Percentiles rank a stretch among this genome's conserved stretches.
Conservation (phyloP, 164 flowering plant genomes). For the Vitis riparia region DNA sequence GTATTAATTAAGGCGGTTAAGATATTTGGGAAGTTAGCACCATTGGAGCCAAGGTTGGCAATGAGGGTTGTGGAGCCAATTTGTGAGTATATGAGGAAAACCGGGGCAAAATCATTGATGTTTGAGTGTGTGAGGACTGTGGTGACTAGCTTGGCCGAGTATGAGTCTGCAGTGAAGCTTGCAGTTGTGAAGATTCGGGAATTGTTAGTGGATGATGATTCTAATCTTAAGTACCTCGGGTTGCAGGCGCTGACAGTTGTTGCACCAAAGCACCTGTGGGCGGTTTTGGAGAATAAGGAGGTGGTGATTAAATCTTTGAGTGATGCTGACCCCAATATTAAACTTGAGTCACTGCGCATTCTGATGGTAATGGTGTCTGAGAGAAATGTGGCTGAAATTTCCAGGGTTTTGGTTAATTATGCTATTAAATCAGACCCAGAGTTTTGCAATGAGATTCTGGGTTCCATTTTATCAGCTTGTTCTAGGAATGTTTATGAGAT, state of each 20-base stretch:
- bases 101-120: slow-evolving; percentile 77
- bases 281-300: slow-evolving; percentile 90
- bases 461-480: slow-evolving; percentile 67
- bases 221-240: slow-evolving; percentile 88
- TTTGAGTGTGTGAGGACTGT: slow-evolving; percentile 86
- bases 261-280: slow-evolving; percentile 65
- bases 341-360: slow-evolving; percentile 63
- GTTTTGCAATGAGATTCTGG: slow-evolving; percentile 82
- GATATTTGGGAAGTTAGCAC: slow-evolving; percentile 67
- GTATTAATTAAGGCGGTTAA: slow-evolving; percentile 88
- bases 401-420: slow-evolving; percentile 65
- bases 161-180: slow-evolving; percentile 67
- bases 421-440: slow-evolving; percentile 89
- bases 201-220: slow-evolving; percentile 71
- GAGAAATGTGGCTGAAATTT: slow-evolving; percentile 68
- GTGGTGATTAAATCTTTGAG: slow-evolving; percentile 75
- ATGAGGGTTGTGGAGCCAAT: slow-evolving; percentile 81
- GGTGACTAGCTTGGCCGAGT: slow-evolving; percentile 60
- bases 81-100: slow-evolving; percentile 70
- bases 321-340: slow-evolving; percentile 76
- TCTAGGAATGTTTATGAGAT: slow-evolving; percentile 68
- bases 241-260: slow-evolving; percentile 69
- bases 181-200: slow-evolving; percentile 70
- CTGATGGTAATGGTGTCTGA: slow-evolving; percentile 86
- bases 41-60: slow-evolving; percentile 76